These are phyloP conservation scores for Exophiala aquamarina DNA, from an alignment of 2,329 filamentous ascomycete species.

Conservation along the genomic window DNA sequence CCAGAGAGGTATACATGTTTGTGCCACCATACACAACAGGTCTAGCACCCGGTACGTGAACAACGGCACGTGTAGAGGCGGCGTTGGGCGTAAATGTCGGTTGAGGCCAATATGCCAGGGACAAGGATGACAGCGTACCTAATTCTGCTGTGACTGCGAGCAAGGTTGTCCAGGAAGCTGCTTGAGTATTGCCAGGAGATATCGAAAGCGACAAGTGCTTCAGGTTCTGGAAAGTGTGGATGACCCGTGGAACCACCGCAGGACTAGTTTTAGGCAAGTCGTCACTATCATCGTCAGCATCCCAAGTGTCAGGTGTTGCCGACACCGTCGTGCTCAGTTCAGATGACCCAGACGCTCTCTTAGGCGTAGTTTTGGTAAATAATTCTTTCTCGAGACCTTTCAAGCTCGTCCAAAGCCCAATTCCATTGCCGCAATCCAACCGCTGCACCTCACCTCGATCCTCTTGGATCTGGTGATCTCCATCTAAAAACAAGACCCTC, in stretches of 20 bases:
- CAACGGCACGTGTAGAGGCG: conserved; percentile 25
- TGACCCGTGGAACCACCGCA: conserved; percentile 7
- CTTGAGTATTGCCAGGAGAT: conserved; percentile 39
- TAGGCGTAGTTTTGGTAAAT: conserved; percentile 23
- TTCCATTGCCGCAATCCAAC: conserved; percentile 54
- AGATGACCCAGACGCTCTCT: no score
- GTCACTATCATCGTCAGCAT: conserved; percentile 31
- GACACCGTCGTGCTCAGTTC: no score
- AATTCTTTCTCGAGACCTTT: conserved; percentile 49
- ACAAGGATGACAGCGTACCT: conserved; percentile 61
- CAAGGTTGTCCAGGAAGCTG: conserved; percentile 55
- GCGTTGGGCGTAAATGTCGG: conserved; percentile 59
- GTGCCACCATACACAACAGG: conserved; percentile 50
- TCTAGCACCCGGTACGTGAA: conserved; percentile 10
- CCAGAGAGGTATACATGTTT: conserved; percentile 52
- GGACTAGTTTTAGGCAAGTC: neutral
- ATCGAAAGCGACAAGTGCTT: conserved; percentile 60
- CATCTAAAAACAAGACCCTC: conserved; percentile 48
- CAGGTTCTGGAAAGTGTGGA: conserved; percentile 48
- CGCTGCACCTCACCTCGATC: conserved; percentile 46
- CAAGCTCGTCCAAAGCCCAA: conserved; percentile 51
- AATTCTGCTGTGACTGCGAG: conserved; percentile 53
- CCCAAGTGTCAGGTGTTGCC: conserved; percentile 40
- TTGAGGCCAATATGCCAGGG: conserved; percentile 61
- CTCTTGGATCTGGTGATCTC: conserved; percentile 1